phyloP scores from a whole-genome alignment of 352 stramenopile genomes.

The Phytopythium helicoides region DNA sequence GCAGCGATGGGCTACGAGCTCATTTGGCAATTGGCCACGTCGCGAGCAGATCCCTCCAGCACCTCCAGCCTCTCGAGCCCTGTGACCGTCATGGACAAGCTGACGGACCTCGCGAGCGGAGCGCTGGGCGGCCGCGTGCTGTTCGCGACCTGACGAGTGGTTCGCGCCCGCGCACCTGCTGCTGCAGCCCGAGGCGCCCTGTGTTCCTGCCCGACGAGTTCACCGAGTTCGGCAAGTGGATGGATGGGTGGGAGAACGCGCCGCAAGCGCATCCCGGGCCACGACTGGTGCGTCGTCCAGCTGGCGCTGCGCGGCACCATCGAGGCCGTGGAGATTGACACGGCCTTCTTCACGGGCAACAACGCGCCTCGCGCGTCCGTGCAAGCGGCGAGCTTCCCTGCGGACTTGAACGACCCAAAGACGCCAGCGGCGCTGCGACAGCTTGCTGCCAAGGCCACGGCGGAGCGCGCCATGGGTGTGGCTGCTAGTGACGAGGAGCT shows the following conservation, averaged over 20 bases:
- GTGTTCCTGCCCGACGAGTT: constrained; percentile 92
- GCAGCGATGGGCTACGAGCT: neutral
- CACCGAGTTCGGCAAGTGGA: constrained; percentile 93
- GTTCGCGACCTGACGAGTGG: constrained; percentile 93
- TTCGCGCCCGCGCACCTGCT: constrained; percentile 90
- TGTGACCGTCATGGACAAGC: constrained; percentile 10
- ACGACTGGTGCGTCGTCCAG: constrained; percentile 93
- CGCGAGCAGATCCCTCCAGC: too few relatives aligned
- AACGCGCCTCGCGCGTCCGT: constrained; percentile 80
- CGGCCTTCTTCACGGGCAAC: constrained; percentile 95
- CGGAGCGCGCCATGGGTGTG: constrained; percentile 52
- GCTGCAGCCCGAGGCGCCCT: constrained; percentile 61
- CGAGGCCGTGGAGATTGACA: constrained; percentile 86
- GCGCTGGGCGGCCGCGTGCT: constrained; percentile 66
- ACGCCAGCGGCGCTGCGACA: constrained; percentile 30
- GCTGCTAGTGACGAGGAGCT: constrained; percentile 40
- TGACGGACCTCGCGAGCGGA: constrained; percentile 67
- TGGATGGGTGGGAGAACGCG: constrained; percentile 96
- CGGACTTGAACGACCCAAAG: constrained; percentile 16
- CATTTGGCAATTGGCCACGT: neutral
- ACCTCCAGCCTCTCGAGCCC: neutral
- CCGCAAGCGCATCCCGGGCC: constrained; percentile 78
- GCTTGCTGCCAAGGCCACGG: constrained; percentile 35
- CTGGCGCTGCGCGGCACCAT: constrained; percentile 75
- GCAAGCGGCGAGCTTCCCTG: constrained; percentile 72